Conservation (phyloP, 106 monocot genomes). For the Posidonia australis region DNA sequence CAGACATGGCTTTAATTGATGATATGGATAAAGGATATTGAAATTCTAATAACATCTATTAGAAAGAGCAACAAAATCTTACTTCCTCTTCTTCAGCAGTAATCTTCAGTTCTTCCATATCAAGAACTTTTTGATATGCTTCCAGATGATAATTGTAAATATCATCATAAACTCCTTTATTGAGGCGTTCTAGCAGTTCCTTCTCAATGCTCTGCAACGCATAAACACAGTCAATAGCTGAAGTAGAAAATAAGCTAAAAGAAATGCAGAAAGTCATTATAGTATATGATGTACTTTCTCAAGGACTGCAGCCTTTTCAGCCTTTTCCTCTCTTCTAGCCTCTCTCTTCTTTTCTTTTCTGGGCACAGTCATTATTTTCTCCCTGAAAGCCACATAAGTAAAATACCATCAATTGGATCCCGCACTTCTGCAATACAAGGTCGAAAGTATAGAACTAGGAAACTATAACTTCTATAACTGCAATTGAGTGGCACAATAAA, state of each 20-base stretch:
- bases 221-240: constrained; percentile 3
- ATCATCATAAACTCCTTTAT: constrained; percentile 83
- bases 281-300: constrained; percentile 47
- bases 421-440: too few species aligned
- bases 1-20: background rate
- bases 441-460: too few species aligned
- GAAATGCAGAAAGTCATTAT: background rate
- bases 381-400: constrained; percentile 22
- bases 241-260: background rate
- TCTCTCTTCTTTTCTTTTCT: constrained; percentile 83
- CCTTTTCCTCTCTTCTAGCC: constrained; percentile 79
- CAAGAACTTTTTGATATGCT: constrained; percentile 49
- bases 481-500: too few species aligned
- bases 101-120: constrained; percentile 48
- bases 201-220: constrained; percentile 71
- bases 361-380: constrained; percentile 87
- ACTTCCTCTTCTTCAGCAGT: constrained; percentile 40
- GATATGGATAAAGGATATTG: background rate
- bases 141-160: constrained; percentile 68
- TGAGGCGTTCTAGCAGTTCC: constrained; percentile 68
- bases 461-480: too few species aligned
- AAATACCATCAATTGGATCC: too few species aligned
- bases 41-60: background rate
- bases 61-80: background rate
- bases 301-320: constrained; percentile 75